Base-by-base conservation (phyloP, 179 eudicot genomes). In the Actinidia arguta region DNA sequence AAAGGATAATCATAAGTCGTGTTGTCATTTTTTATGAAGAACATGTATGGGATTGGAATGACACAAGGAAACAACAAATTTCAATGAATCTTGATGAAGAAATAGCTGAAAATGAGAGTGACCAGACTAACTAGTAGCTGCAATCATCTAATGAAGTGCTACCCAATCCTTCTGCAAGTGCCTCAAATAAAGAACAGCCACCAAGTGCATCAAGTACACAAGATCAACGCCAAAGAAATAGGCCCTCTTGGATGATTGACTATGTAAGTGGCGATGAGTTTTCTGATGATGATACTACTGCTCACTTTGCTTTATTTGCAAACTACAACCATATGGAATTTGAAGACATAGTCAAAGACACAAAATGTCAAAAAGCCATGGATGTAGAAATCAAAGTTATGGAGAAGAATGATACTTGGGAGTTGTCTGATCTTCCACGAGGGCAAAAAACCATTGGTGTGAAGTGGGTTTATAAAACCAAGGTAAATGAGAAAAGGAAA, bases 131-230 rank as follows among this genome's bases (percentile, higher is more conserved):
- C n/a, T n/a, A 71, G 10, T 6, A 0, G 0, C 36, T 20, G 31
- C 55, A 47, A 2, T 36, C 17, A 18, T 16, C 6, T 20, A 1
- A 31, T 0, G 18, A 8, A 6, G 0, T 39, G 1, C 3, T 7
- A 5, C 1, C 18, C 6, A 14, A 10, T 24, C 4, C 0, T 0
- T 4, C 12, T 14, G 50, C 8, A 16, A 0, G 6, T 42, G 9
- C 1, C 3, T 1, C 24, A 16, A 0, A 0, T 0, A 16, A 0
- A 6, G 16, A 5, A 18, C 14, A 46, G n/a, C 5, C 54, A 6
- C 25, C 4, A 20, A 0, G 0, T 6, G 2, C 55, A 68, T 6
- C 20, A 4, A 16, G 1, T 0, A 36, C 73, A 0, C 9, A 22
- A 0, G 22, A 39, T 70, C 27, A 73, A 47, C 20, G 59, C 3